A percentile compares a stretch with the other conserved stretches of the same genome.
Conservation (phyloP, 768 basidiomycete species). For the Pisolithus orientalis region DNA sequence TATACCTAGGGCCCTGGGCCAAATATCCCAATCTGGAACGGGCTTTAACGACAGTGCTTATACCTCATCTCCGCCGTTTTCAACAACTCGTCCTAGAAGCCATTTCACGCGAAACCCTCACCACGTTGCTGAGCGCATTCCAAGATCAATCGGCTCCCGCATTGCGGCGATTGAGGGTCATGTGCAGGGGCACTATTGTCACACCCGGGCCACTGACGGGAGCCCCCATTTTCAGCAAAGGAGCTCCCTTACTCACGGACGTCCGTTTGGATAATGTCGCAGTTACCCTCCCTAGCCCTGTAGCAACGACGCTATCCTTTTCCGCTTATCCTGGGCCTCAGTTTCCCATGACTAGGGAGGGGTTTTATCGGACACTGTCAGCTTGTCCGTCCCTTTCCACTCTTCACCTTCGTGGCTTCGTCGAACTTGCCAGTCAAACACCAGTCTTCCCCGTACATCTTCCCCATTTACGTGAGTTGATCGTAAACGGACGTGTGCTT, state of each 20-base stretch:
- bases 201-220: constrained; percentile 21
- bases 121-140: constrained; percentile 16
- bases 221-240: constrained; percentile 21
- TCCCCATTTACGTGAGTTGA: constrained; percentile 24
- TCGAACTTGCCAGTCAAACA: constrained; percentile 19
- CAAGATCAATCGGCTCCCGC: constrained; percentile 21
- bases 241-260: constrained; percentile 26
- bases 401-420: constrained; percentile 26
- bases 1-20: constrained; percentile 29
- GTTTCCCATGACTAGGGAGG: constrained; percentile 21
- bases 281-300: constrained; percentile 17
- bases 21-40: constrained; percentile 24
- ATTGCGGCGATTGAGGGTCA: constrained; percentile 21
- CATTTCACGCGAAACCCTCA: constrained; percentile 24
- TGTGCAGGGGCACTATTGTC: constrained; percentile 25
- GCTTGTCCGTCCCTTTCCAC: constrained; percentile 15
- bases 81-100: constrained; percentile 25
- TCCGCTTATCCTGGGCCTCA: constrained; percentile 29
- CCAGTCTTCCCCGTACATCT: constrained; percentile 17
- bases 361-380: constrained; percentile 14
- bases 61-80: constrained; percentile 26
- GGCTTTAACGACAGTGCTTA: constrained; percentile 17
- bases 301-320: constrained; percentile 22
- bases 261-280: constrained; percentile 29
- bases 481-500: constrained; percentile 25